These are phyloP conservation scores for Ceratocystiopsis sp. DNA, from an alignment of 2,329 filamentous ascomycete species.

Conservation along the genomic window DNA sequence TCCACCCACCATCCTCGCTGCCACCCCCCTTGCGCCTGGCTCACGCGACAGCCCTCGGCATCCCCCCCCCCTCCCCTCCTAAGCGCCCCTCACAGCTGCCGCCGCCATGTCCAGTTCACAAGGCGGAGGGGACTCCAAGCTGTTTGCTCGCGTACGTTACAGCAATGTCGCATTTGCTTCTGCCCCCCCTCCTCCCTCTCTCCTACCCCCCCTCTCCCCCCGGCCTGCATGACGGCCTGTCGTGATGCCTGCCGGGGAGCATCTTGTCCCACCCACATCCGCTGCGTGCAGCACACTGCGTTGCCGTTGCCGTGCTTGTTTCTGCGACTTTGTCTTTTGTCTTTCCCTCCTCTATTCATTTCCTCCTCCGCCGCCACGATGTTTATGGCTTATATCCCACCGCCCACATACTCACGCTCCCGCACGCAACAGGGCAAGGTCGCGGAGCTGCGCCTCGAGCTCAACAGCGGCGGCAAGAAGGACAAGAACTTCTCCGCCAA, in stretches of 20 bases:
- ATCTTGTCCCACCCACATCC: neutral
- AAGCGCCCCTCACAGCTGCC: neutral
- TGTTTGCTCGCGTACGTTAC: conserved; percentile 76
- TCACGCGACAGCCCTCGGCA: too few species aligned
- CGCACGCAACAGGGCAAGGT: conserved; percentile 81
- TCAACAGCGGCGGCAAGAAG: conserved; percentile 89
- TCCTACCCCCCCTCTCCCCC: neutral
- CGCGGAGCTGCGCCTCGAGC: conserved; percentile 82
- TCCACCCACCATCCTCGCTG: too few species aligned
- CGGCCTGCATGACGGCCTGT: too few species aligned
- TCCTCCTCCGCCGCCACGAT: conserved; percentile 18
- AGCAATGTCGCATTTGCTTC: neutral
- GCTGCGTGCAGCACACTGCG: neutral
- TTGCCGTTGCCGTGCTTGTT: neutral
- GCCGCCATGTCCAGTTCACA: conserved; percentile 34
- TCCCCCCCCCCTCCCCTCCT: too few species aligned
- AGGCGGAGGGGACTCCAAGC: conserved; percentile 87
- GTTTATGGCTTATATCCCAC: conserved; percentile 37
- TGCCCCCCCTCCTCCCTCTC: neutral
- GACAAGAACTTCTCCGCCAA: conserved; percentile 91
- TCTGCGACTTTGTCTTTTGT: neutral
- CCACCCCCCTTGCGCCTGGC: too few species aligned
- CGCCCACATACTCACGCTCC: conserved; percentile 30
- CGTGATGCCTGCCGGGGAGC: neutral
- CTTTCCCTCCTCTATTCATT: neutral